phyloP scores from a whole-genome alignment of 176 grass and related monocot species.

The Juncus inflexus region DNA sequence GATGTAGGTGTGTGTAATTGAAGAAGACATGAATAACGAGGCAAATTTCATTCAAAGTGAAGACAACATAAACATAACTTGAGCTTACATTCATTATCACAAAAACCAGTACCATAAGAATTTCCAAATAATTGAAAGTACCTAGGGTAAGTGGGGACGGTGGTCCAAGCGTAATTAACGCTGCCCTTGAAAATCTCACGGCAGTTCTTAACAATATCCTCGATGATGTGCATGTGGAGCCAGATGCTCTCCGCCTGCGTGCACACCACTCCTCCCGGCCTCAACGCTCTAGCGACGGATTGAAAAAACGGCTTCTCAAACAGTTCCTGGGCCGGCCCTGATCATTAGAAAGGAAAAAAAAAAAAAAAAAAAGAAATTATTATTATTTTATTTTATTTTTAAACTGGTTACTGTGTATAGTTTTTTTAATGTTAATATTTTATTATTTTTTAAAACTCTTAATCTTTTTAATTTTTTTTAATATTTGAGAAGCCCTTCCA shows the following conservation, averaged over 20 bases:
- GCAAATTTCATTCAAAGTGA: no score
- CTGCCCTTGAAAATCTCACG: conserved; percentile 87
- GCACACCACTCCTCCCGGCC: conserved; percentile 87
- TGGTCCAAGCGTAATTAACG: conserved; percentile 96
- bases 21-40: no score
- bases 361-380: background rate
- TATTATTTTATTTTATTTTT: no score
- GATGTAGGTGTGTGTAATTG: no score
- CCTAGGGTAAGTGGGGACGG: conserved; percentile 96
- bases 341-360: background rate
- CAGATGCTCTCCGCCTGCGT: conserved; percentile 99
- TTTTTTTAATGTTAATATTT: no score
- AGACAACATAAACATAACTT: no score
- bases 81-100: no score
- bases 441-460: no score
- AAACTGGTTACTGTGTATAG: no score
- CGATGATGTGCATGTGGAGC: conserved; percentile 97
- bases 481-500: conserved; percentile 98
- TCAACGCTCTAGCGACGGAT: conserved; percentile 59
- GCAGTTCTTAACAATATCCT: conserved; percentile 67
- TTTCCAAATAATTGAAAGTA: conserved; percentile 8
- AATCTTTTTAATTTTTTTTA: background rate
- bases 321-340: conserved; percentile 90
- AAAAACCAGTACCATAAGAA: no score
- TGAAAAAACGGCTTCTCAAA: conserved; percentile 99